These are phyloP conservation scores for Neurospora sp. DNA, from an alignment of 495 filamentous ascomycete species.

Conservation along the genomic window DNA sequence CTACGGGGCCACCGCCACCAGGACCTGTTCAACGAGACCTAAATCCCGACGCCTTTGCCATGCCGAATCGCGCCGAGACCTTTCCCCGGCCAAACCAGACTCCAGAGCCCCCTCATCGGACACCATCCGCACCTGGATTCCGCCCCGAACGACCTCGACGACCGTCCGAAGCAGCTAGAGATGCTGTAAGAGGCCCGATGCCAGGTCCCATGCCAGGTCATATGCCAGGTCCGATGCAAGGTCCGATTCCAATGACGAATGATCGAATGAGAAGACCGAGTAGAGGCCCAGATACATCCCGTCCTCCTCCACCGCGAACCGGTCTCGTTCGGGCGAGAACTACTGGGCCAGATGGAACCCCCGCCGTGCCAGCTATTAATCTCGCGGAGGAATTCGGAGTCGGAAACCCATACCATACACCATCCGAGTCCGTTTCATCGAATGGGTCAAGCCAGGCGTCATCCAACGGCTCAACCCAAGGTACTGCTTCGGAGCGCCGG, in stretches of 20 bases:
- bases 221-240: constrained; percentile 1
- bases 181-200: constrained; percentile 7
- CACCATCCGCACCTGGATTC: constrained; percentile 33
- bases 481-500: constrained; percentile 24
- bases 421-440: constrained; percentile 59
- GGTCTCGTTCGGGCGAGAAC: constrained; percentile 28
- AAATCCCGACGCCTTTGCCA: constrained; percentile 23
- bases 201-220: constrained; percentile 8
- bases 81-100: constrained; percentile 37
- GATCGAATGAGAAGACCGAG: constrained; percentile 33
- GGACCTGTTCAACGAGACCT: constrained; percentile 15
- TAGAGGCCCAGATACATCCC: constrained; percentile 37
- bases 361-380: constrained; percentile 33
- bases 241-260: constrained; percentile 9
- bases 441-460: constrained; percentile 42
- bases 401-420: constrained; percentile 49
- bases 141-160: constrained; percentile 27
- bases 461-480: neutral
- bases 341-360: constrained; percentile 8
- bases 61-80: constrained; percentile 43
- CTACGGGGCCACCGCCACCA: neutral
- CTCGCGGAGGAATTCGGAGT: constrained; percentile 42
- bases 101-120: constrained; percentile 29
- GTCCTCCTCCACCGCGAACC: constrained; percentile 39
- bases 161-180: constrained; percentile 18